Evolutionary conservation across 192 early-diverging fungal species (phyloP).

Genomic region (Cetraspora pellucida): DNA sequence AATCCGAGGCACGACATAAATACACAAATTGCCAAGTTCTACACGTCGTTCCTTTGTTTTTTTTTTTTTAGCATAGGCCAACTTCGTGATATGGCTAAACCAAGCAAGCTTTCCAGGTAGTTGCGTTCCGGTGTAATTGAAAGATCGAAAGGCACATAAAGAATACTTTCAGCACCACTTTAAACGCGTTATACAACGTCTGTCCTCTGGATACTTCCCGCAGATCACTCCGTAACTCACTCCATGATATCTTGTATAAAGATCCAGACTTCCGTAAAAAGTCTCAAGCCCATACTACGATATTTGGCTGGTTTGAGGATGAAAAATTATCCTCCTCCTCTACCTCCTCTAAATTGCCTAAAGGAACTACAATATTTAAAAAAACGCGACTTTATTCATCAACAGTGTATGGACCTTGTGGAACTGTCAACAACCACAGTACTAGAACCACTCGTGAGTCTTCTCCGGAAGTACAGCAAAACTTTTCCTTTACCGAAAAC

Average conservation of each 20-base stretch:
- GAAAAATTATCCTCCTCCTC: conserved; percentile 1
- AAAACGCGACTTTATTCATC: conserved; percentile 17
- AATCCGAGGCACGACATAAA: too few species aligned
- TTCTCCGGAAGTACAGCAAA: neutral
- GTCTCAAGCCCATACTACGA: conserved; percentile 21
- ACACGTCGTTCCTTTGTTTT: too few species aligned
- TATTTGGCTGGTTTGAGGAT: conserved; percentile 21
- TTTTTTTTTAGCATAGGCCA: too few species aligned
- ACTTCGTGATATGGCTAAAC: too few species aligned
- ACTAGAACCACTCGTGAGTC: neutral
- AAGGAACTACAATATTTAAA: conserved; percentile 6
- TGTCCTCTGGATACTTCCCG: conserved; percentile 12
- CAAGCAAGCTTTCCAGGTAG: conserved; percentile 8
- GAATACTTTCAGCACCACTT: neutral
- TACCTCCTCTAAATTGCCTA: conserved; percentile 11
- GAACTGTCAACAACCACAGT: neutral
- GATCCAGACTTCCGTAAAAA: conserved; percentile 6
- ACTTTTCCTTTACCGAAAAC: conserved; percentile 13
- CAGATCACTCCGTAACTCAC: conserved; percentile 9
- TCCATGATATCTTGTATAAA: conserved; percentile 16
- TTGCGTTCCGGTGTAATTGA: conserved; percentile 14
- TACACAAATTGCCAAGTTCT: too few species aligned
- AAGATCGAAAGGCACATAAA: conserved; percentile 14
- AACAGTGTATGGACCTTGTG: conserved; percentile 1
- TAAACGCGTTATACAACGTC: conserved; percentile 6